phyloP scores from a whole-genome alignment of 2,329 filamentous ascomycete genomes.

The Trichoderma koningiopsis region DNA sequence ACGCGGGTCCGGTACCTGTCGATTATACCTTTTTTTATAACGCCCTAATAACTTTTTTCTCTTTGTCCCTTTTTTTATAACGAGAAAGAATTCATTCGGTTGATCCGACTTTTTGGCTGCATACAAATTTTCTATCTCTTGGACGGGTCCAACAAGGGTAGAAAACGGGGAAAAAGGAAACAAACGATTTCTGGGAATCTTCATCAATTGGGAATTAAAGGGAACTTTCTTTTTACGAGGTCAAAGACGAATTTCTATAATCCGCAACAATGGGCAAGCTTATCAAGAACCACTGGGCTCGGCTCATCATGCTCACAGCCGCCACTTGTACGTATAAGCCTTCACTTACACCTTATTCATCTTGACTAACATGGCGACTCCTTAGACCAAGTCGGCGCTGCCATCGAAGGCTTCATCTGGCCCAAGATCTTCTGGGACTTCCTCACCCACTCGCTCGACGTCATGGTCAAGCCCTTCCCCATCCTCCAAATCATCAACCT shows the following conservation, averaged over 20 bases:
- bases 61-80: constrained; percentile 24
- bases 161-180: not conserved
- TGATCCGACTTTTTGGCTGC: constrained; percentile 29
- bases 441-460: constrained; percentile 84
- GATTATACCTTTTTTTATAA: constrained; percentile 27
- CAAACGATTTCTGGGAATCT: not conserved
- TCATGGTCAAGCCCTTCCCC: constrained; percentile 83
- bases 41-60: constrained; percentile 30
- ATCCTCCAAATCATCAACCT: constrained; percentile 89
- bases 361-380: not conserved
- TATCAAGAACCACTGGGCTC: constrained; percentile 99
- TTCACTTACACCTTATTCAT: not conserved
- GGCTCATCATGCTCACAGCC: constrained; percentile 87
- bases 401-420: constrained; percentile 92
- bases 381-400: constrained; percentile 85
- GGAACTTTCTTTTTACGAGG: not conserved
- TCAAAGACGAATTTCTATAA: not conserved
- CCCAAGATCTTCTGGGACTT: constrained; percentile 99
- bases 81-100: constrained; percentile 32
- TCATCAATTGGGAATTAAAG: not conserved
- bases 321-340: constrained; percentile 63
- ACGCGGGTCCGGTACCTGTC: constrained; percentile 57
- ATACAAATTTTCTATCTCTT: constrained; percentile 1
- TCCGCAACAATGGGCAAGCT: constrained; percentile 79
- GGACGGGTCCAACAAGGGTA: not conserved